Base-by-base conservation (phyloP, 495 filamentous ascomycete genomes). In the Hypoxylon rickii region DNA sequence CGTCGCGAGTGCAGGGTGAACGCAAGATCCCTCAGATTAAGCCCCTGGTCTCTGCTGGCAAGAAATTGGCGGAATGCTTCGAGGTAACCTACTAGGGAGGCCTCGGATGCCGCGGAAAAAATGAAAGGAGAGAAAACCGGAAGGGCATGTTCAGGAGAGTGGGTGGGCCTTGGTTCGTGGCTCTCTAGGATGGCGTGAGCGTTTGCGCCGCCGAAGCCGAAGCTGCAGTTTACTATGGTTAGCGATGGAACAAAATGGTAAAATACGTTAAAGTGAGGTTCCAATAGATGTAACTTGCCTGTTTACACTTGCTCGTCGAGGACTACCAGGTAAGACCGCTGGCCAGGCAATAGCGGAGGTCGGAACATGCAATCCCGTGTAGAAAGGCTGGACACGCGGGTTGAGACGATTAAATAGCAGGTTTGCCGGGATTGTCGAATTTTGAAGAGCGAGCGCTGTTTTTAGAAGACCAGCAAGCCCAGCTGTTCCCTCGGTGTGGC, bases 381-480 rank as follows among this genome's bases (percentile, higher is more conserved):
- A 55, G 1, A 63, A 48, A 8, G 33, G 68, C 7, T 11, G 50
- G 8, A 62, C 66, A 58, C 6, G 32, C 17, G 36, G 79, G 68
- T 80, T 87, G 0, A 76, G 55, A 1, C 65, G 68, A 2, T 76
- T 65, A 45, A 85, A 75, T 4, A 68, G 60, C 2, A 79, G 45
- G 31, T 73, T 74, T 6, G 75, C 70, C 1, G 68, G 67, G 29
- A 80, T 71, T n/a, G 63, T 26, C 3, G 67, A 72, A 26, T 72
- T 70, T 48, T 86, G 75, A 1, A 86, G 47, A 40, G 57, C 52
- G 2, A 51, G n/a, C 1, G 72, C 63, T 0, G 75, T 70, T 51
- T 84, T 84, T 21, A 86, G 69, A 0, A 86, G 31, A 0, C 72
- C 73, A 0, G 79, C 72, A 1, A 86, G 47, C 0, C 82, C 82